phyloP scores from a whole-genome alignment of 768 basidiomycete species.

The Trametes cingulata region DNA sequence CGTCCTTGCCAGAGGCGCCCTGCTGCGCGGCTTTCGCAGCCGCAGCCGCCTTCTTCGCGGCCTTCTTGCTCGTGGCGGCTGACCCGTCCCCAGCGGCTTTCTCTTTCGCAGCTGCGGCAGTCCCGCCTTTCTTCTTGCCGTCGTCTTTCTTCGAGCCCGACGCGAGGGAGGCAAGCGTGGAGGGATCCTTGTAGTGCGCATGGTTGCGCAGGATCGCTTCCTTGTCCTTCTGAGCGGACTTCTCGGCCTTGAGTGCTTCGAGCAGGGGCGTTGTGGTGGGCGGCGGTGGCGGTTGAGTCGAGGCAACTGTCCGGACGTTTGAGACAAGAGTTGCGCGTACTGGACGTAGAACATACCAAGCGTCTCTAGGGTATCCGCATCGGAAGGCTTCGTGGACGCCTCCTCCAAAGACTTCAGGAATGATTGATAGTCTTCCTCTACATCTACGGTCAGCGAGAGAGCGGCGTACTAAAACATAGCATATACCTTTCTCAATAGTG shows the following conservation, averaged over 20 bases:
- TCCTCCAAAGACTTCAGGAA: constrained; percentile 76
- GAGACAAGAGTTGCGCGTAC: not conserved
- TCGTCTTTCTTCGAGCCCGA: constrained; percentile 43
- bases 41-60: constrained; percentile 33
- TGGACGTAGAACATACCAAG: constrained; percentile 46
- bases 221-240: constrained; percentile 66
- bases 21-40: constrained; percentile 28
- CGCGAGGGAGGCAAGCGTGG: constrained; percentile 28
- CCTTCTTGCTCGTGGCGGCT: constrained; percentile 38
- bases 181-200: constrained; percentile 64
- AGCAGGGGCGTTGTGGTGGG: constrained; percentile 90
- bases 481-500: constrained; percentile 88
- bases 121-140: constrained; percentile 37
- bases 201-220: constrained; percentile 72
- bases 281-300: constrained; percentile 54
- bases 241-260: constrained; percentile 89
- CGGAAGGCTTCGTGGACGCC: constrained; percentile 44
- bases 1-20: constrained; percentile 4
- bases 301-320: constrained; percentile 51
- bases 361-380: constrained; percentile 64
- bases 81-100: constrained; percentile 19
- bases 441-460: not conserved
- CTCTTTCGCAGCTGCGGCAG: constrained; percentile 18
- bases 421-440: constrained; percentile 84
- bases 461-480: not conserved